Conservation (phyloP, 352 stramenopile species). For the Pythium brassicae region DNA sequence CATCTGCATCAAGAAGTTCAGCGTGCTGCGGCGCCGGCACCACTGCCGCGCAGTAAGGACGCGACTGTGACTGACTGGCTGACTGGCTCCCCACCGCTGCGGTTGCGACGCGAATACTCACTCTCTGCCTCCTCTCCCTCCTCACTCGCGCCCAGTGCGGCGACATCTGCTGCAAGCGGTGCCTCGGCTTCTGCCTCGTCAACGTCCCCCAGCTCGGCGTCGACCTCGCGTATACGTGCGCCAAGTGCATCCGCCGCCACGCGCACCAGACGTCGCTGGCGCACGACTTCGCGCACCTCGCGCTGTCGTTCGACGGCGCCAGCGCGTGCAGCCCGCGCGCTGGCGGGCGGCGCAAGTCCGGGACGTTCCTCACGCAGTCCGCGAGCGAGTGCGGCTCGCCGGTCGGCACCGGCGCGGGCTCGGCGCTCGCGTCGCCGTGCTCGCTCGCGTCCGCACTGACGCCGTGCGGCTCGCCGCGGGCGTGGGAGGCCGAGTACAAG, state of each 20-base stretch:
- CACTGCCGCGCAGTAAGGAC: constrained; percentile 60
- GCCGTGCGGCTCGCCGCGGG: constrained; percentile 21
- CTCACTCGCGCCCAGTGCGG: constrained; percentile 54
- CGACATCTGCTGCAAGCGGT: constrained; percentile 65
- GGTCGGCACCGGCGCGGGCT: too few species aligned
- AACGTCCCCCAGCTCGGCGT: constrained; percentile 57
- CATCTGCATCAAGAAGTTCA: constrained; percentile 68
- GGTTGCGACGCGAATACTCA: too few species aligned
- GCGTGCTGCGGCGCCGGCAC: constrained; percentile 55
- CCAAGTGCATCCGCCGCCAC: constrained; percentile 53
- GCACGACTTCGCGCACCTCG: constrained; percentile 38
- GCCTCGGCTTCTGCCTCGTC: constrained; percentile 64
- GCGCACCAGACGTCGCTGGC: constrained; percentile 38
- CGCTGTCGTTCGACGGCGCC: constrained; percentile 30
- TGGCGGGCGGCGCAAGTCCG: constrained; percentile 3
- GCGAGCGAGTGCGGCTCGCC: constrained; percentile 5
- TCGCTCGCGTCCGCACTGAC: constrained; percentile 39
- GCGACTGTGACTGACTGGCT: background rate
- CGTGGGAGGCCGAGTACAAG: constrained; percentile 30
- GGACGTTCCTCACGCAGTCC: constrained; percentile 6
- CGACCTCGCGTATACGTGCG: constrained; percentile 64
- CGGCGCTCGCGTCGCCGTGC: constrained; percentile 4
- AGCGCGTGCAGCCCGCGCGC: constrained; percentile 17
- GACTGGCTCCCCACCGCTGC: too few species aligned
- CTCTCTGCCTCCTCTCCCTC: background rate